phyloP scores from a whole-genome alignment of 2,329 filamentous ascomycete species.

The Fusarium udum region DNA sequence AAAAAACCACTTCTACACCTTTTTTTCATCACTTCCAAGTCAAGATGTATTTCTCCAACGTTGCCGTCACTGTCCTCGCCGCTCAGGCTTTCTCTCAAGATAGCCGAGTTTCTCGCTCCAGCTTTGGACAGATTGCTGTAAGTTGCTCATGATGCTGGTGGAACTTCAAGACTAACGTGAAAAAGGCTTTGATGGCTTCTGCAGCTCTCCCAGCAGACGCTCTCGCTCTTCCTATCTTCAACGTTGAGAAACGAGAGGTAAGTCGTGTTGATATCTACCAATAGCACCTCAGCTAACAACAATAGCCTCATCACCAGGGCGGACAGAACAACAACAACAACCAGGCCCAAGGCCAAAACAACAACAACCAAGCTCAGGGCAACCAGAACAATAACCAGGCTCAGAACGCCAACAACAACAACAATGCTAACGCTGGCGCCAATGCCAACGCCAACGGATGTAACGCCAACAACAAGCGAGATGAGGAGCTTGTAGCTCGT shows the following conservation, averaged over 20 bases:
- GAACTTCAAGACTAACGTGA: not conserved
- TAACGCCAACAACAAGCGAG: slow-evolving; percentile 12
- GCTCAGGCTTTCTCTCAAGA: slow-evolving; percentile 19
- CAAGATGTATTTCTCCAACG: slow-evolving; percentile 29
- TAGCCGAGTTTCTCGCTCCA: not conserved
- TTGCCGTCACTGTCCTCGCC: slow-evolving; percentile 13
- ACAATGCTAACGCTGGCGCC: not conserved
- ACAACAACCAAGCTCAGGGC: not conserved
- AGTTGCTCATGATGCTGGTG: fast-evolving
- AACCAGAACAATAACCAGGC: not conserved
- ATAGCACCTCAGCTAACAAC: not conserved
- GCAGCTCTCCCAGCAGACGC: slow-evolving; percentile 18
- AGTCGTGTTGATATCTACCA: fast-evolving
- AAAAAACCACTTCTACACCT: not conserved
- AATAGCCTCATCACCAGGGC: slow-evolving; percentile 13
- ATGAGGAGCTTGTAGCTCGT: slow-evolving; percentile 6
- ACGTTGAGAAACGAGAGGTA: not conserved
- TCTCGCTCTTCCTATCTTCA: slow-evolving; percentile 18
- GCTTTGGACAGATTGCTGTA: slow-evolving; percentile 9
- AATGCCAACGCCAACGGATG: slow-evolving; percentile 2
- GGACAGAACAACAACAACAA: not conserved
- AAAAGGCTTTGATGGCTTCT: slow-evolving; percentile 19
- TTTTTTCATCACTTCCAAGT: not conserved
- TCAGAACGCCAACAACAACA: not conserved
- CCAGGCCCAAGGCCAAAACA: not conserved